Percentiles rank a stretch among this genome's conserved stretches.
These are phyloP conservation scores for Colletotrichum sp. DNA, from an alignment of 2,329 filamentous ascomycete genomes.

Conservation along the genomic window DNA sequence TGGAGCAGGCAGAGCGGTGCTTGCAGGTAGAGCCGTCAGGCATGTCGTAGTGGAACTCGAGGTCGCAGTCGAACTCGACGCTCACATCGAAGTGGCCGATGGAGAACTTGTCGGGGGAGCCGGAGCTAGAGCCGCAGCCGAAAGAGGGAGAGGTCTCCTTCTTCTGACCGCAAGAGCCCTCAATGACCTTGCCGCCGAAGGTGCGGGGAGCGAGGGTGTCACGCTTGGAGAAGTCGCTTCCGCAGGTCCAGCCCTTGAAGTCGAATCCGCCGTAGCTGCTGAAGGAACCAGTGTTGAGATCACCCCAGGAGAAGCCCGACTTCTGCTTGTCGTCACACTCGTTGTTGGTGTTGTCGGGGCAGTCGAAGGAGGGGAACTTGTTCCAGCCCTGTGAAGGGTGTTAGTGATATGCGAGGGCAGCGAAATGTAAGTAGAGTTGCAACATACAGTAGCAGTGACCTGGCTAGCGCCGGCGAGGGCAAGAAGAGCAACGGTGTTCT, in stretches of 20 bases:
- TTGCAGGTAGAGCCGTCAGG: slow-evolving; percentile 82
- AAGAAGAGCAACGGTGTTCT: slow-evolving; percentile 53
- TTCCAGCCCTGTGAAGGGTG: slow-evolving; percentile 15
- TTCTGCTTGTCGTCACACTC: slow-evolving; percentile 75
- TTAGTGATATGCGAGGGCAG: slow-evolving; percentile 4
- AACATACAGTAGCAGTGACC: slow-evolving; percentile 52
- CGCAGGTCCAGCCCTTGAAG: slow-evolving; percentile 77
- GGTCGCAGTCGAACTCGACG: slow-evolving; percentile 75
- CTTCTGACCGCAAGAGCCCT: slow-evolving; percentile 55
- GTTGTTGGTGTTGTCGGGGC: slow-evolving; percentile 77
- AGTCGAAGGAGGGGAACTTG: slow-evolving; percentile 57
- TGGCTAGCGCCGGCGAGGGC: slow-evolving; percentile 56
- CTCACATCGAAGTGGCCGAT: slow-evolving; percentile 76
- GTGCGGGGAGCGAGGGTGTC: slow-evolving; percentile 58
- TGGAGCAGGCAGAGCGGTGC: slow-evolving; percentile 72
- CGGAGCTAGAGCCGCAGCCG: slow-evolving; percentile 48
- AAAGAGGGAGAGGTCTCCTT: slow-evolving; percentile 62
- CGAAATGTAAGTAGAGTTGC: slow-evolving; percentile 9
- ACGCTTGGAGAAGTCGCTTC: slow-evolving; percentile 62
- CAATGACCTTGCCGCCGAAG: slow-evolving; percentile 65
- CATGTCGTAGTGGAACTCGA: slow-evolving; percentile 91
- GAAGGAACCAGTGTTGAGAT: slow-evolving; percentile 67
- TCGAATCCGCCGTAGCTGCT: slow-evolving; percentile 72
- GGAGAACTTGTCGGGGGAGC: slow-evolving; percentile 67
- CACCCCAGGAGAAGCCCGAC: slow-evolving; percentile 74